Evolutionary conservation across 1,284 basidiomycete genomes (phyloP), one percentile per base, ranked within the genome.

Genomic region (Erythrobasidium hasegawianum): DNA sequence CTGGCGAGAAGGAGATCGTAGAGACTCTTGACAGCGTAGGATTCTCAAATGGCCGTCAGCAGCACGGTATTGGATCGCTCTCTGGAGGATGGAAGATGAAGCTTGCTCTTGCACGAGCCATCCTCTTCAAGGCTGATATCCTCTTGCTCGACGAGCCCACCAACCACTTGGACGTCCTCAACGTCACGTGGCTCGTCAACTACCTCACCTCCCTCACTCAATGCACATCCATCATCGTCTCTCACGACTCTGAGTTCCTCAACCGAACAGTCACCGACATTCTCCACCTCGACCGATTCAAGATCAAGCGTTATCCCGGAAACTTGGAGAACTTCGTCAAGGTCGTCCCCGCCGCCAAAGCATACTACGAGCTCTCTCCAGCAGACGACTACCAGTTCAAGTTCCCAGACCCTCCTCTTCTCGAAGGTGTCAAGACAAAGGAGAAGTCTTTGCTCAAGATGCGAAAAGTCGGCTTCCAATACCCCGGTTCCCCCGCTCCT

Each of bases 51-150:
- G 88, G 87, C 77, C 87, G 92, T 74, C 93, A 96, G 81, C 81
- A 80, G 73, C 83, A 89, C 72, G 81, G 90, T 50, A 96, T 96
- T 72, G 90, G 92, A 72, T 87, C 86, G 70, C 83, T 99, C 62
- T 98, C 95, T 56, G 96, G 96, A 85, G 96, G 96, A 83, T 98
- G 96, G 96, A 97, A 98, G 85, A 98, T 98, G 96, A 97, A 97
- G 85, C 87, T 98, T 72, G 96, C 95, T 33, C 86, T 98, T 69
- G 96, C 96, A 67, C 87, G 96, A 74, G 96, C 96, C 68, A 96
- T 99, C 83, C 85, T 98, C 68, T 98, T 97, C 90, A 93, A 92
- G 83, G 93, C 93, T 73, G 94, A 97, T 77, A 96, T 97, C 76
- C 86, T 97, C 69, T 82, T 96, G 57, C 89, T 96, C 74, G 93